Conservation (phyloP, 2,329 filamentous ascomycete genomes). For the Graphilbum fragrans region DNA sequence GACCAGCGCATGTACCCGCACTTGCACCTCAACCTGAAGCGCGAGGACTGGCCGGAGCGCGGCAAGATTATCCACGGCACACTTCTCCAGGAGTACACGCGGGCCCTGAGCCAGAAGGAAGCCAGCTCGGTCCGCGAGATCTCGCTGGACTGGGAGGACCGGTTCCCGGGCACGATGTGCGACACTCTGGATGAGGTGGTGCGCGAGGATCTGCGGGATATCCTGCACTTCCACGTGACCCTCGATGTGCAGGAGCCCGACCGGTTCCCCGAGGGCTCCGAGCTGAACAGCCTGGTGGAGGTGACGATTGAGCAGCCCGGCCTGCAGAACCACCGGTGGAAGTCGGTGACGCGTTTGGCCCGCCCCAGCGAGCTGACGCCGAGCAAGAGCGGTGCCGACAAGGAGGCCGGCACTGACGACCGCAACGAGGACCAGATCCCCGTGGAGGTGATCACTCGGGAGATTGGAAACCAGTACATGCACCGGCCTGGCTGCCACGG, state of each 20-base stretch:
- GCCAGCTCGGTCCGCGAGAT: slow-evolving; percentile 43
- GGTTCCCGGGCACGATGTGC: slow-evolving; percentile 40
- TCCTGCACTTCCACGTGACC: slow-evolving; percentile 51
- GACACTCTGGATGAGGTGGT: slow-evolving; percentile 34
- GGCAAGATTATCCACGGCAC: slow-evolving; percentile 32
- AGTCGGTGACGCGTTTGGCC: slow-evolving; percentile 45
- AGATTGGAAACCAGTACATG: slow-evolving; percentile 33
- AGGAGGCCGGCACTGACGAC: slow-evolving; percentile 15
- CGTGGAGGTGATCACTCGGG: slow-evolving; percentile 32
- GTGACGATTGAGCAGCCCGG: slow-evolving; percentile 41
- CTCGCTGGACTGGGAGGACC: slow-evolving; percentile 42
- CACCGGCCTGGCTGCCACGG: slow-evolving; percentile 38
- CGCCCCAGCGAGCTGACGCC: slow-evolving; percentile 40
- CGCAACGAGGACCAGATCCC: slow-evolving; percentile 11
- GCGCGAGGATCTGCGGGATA: slow-evolving; percentile 38
- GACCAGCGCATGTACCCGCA: slow-evolving; percentile 40
- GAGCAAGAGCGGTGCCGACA: slow-evolving; percentile 1
- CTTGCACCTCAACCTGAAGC: slow-evolving; percentile 40
- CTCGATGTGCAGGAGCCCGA: slow-evolving; percentile 45
- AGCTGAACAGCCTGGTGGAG: slow-evolving; percentile 47
- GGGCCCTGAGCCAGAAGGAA: slow-evolving; percentile 39
- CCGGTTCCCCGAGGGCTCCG: slow-evolving; percentile 45
- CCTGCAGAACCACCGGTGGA: slow-evolving; percentile 46
- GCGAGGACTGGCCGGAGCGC: slow-evolving; percentile 31
- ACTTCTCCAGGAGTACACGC: slow-evolving; percentile 47